Evolutionary conservation across 2,329 filamentous ascomycete species (phyloP).

Genomic region (Tolypocladium tundrense): DNA sequence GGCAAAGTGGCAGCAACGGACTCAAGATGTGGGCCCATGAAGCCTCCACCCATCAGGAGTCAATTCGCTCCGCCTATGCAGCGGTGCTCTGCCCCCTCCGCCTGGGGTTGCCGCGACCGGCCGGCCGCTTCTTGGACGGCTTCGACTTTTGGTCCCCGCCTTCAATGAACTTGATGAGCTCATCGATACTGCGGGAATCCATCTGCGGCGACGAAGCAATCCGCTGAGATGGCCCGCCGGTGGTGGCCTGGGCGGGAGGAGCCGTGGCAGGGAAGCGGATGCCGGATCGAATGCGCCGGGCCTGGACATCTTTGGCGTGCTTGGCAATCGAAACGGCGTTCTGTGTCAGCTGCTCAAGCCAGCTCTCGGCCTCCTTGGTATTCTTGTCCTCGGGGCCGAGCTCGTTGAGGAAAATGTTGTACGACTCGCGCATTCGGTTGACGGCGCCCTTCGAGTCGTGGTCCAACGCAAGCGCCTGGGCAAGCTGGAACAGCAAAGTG

Average conservation of each 20-base stretch:
- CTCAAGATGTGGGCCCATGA: not conserved
- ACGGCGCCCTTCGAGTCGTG: slow-evolving; percentile 89
- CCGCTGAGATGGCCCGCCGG: slow-evolving; percentile 21
- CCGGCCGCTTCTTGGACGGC: slow-evolving; percentile 43
- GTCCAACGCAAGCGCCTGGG: slow-evolving; percentile 90
- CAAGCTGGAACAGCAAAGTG: slow-evolving; percentile 92
- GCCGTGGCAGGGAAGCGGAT: slow-evolving; percentile 50
- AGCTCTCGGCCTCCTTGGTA: slow-evolving; percentile 94
- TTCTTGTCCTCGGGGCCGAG: slow-evolving; percentile 89
- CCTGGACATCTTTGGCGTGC: slow-evolving; percentile 79
- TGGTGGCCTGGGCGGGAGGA: slow-evolving; percentile 13
- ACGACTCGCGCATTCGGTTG: slow-evolving; percentile 88
- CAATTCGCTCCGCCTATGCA: not conserved
- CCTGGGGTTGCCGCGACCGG: slow-evolving; percentile 44
- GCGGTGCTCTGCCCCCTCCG: slow-evolving; percentile 27
- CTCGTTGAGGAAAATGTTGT: slow-evolving; percentile 84
- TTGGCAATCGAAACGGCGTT: slow-evolving; percentile 92
- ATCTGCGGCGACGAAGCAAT: slow-evolving; percentile 27
- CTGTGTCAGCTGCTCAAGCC: slow-evolving; percentile 92
- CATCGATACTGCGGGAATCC: slow-evolving; percentile 80
- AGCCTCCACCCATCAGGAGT: not conserved
- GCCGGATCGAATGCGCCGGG: slow-evolving; percentile 58
- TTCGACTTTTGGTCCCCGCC: slow-evolving; percentile 49
- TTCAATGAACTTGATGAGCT: slow-evolving; percentile 90
- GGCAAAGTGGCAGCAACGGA: not conserved